Evolutionary conservation across 805 yeast genomes (phyloP).

Genomic region (Myxozyma sirexii): DNA sequence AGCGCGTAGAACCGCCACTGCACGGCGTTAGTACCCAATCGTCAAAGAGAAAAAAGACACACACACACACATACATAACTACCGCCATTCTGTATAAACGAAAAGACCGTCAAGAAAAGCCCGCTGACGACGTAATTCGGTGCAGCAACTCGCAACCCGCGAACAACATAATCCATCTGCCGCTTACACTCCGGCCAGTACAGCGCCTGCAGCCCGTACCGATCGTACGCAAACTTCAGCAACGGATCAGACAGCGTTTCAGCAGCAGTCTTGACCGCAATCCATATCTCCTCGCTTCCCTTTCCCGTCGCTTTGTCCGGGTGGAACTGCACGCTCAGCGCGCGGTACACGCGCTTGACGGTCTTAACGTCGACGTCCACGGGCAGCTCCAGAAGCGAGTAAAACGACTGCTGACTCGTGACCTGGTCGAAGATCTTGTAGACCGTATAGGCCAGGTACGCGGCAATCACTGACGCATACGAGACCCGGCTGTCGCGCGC

Average conservation of each 20-base stretch:
- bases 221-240: slow-evolving; percentile 79
- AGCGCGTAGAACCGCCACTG: slow-evolving; percentile 38
- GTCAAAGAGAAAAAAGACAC: neutral
- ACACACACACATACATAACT: slow-evolving; percentile 26
- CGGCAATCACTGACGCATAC: slow-evolving; percentile 29
- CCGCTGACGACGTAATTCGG: slow-evolving; percentile 30
- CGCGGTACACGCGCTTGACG: slow-evolving; percentile 35
- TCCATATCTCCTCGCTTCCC: slow-evolving; percentile 33
- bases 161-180: slow-evolving; percentile 10
- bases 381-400: slow-evolving; percentile 35
- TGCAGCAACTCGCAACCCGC: slow-evolving; percentile 12
- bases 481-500: slow-evolving; percentile 25
- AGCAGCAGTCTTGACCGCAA: slow-evolving; percentile 72
- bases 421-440: slow-evolving; percentile 30
- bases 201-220: slow-evolving; percentile 82
- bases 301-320: slow-evolving; percentile 43
- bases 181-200: slow-evolving; percentile 42
- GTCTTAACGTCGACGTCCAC: slow-evolving; percentile 30
- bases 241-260: slow-evolving; percentile 74
- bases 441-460: slow-evolving; percentile 34
- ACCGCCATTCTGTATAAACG: slow-evolving; percentile 27
- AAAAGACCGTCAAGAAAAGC: slow-evolving; percentile 26
- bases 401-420: slow-evolving; percentile 29
- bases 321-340: slow-evolving; percentile 38
- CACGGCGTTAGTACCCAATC: neutral